Conservation (phyloP, 306 rosid genomes). For the Alnus rubra region DNA sequence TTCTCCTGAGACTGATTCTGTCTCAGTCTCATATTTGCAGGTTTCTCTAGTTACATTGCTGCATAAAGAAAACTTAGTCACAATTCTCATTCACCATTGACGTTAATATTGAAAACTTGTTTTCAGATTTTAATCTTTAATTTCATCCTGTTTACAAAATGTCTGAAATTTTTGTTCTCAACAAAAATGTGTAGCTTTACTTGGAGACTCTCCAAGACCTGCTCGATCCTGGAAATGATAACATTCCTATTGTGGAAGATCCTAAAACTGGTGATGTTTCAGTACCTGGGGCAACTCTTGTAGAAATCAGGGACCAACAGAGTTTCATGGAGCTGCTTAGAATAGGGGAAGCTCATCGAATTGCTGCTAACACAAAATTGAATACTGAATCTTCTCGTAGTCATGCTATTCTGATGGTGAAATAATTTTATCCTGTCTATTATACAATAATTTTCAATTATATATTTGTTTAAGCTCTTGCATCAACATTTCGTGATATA, state of each 20-base stretch:
- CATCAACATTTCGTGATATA: constrained; percentile 19
- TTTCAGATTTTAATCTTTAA: background rate
- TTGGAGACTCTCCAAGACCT: constrained; percentile 93
- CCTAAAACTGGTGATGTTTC: constrained; percentile 90
- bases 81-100: background rate
- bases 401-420: constrained; percentile 94
- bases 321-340: constrained; percentile 77
- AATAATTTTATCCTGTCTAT: constrained; percentile 31
- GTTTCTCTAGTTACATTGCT: constrained; percentile 35
- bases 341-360: constrained; percentile 85
- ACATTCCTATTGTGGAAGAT: constrained; percentile 90
- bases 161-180: constrained; percentile 20
- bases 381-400: constrained; percentile 97
- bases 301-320: constrained; percentile 77
- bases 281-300: constrained; percentile 80
- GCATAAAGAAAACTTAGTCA: background rate
- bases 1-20: constrained; percentile 67
- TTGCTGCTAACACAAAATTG: constrained; percentile 93
- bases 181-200: constrained; percentile 66
- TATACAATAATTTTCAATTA: constrained; percentile 10
- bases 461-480: constrained; percentile 9
- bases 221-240: constrained; percentile 87
- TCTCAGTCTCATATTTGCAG: constrained; percentile 86
- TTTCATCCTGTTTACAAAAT: background rate
- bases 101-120: background rate